Percentiles rank a stretch among this genome's conserved stretches.
Evolutionary conservation across 2,329 filamentous ascomycete genomes (phyloP).

Genomic region (Arachnopeziza araneosa): DNA sequence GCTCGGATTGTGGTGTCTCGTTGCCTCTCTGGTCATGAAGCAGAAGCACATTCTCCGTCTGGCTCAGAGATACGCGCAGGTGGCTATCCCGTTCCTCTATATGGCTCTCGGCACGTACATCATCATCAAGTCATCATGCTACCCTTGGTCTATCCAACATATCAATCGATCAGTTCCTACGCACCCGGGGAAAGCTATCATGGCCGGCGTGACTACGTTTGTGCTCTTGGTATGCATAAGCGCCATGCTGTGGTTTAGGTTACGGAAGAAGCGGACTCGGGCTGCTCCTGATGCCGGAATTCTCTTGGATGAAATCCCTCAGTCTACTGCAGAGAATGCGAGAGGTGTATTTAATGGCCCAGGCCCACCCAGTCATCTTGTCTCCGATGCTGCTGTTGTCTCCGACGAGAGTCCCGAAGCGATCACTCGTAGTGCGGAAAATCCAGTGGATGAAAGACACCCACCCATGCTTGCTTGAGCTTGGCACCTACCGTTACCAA

Average conservation of each 20-base stretch:
- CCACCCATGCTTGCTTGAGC: too few relatives aligned
- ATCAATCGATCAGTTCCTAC: slow-evolving; percentile 17
- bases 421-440: too few relatives aligned
- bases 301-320: too few relatives aligned
- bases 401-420: too few relatives aligned
- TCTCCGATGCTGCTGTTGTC: too few relatives aligned
- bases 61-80: background rate
- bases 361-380: too few relatives aligned
- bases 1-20: slow-evolving; percentile 30
- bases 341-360: too few relatives aligned
- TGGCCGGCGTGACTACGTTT: background rate
- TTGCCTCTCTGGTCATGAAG: slow-evolving; percentile 29
- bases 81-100: slow-evolving; percentile 30
- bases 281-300: too few relatives aligned
- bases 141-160: slow-evolving; percentile 31
- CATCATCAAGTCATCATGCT: slow-evolving; percentile 30
- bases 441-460: too few relatives aligned
- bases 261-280: background rate
- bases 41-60: slow-evolving; percentile 27
- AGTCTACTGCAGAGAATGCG: too few relatives aligned
- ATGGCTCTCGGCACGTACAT: slow-evolving; percentile 32
- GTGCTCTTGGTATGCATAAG: background rate
- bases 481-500: too few relatives aligned
- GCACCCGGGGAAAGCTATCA: background rate
- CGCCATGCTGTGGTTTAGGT: background rate